phyloP scores from a whole-genome alignment of 768 basidiomycete genomes.

The Rhodotorula sphaerocarpa region DNA sequence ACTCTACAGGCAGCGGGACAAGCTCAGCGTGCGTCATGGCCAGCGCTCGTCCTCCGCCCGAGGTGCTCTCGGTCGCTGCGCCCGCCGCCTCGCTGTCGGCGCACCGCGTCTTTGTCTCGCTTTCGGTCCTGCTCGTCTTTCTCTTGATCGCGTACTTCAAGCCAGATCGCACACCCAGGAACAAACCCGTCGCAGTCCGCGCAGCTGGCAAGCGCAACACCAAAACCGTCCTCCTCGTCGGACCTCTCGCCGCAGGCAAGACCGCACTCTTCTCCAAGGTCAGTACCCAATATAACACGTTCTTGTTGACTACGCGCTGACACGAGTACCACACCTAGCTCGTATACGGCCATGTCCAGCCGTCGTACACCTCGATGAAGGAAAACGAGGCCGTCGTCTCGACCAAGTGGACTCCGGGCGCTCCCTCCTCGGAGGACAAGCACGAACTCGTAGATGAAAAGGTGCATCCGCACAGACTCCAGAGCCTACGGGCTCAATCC shows the following conservation, averaged over 20 bases:
- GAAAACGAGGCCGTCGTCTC: constrained; percentile 33
- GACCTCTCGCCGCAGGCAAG: constrained; percentile 37
- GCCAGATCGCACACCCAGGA: not conserved
- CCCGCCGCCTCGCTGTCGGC: constrained; percentile 1
- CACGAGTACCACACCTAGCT: constrained; percentile 20
- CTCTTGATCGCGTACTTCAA: constrained; percentile 8
- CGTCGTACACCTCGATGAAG: constrained; percentile 34
- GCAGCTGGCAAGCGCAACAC: not conserved
- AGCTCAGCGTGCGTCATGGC: too few species aligned
- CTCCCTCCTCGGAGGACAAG: not conserved
- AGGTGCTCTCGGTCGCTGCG: not conserved
- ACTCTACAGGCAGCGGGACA: too few species aligned
- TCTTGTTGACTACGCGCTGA: not conserved
- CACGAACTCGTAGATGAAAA: not conserved
- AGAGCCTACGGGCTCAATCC: too few species aligned
- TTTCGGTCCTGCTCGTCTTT: constrained; percentile 21
- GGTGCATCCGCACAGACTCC: not conserved
- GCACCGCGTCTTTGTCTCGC: constrained; percentile 11
- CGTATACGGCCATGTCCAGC: constrained; percentile 30
- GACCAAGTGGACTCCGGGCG: constrained; percentile 9
- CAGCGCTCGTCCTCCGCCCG: not conserved
- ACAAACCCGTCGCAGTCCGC: not conserved
- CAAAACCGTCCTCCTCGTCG: constrained; percentile 27
- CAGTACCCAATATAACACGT: not conserved
- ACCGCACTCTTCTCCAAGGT: constrained; percentile 36